Evolutionary conservation across 305 asterid genomes (phyloP), one percentile per base, ranked within the genome.

Genomic region (Ruellia speciosa): DNA sequence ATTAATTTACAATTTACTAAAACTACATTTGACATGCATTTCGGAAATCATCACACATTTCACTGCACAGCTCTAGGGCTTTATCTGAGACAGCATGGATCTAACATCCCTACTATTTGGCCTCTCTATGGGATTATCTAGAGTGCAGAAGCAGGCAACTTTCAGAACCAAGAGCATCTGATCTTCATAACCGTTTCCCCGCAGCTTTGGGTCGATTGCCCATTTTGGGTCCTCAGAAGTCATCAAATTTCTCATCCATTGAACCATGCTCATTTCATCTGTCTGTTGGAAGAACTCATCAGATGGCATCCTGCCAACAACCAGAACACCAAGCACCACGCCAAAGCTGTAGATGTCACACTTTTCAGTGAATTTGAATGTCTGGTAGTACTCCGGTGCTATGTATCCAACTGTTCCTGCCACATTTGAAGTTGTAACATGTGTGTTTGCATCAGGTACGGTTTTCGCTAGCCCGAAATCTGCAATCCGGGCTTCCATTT

Each of bases 331-430:
- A 14, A 88, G 63, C 37, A 88, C 16, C 50, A 88, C 88, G 0
- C 96, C 96, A 9, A 83, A 88, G 76, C 96, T 88, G 65, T 78
- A 88, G 50, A 88, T 73, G 18, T 88, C 96, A 2, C 96, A 85
- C 74, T 83, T 88, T 16, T 83, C 95, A 3, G 95, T 88, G 72
- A 88, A 85, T 75, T 79, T 83, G 35, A 81, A 70, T 2, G 95
- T 88, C 62, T 85, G 95, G 56, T 88, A 75, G 64, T 88, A 88
- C 76, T 88, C 95, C 0, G 93, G 95, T 0, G 95, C 95, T 9
- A 88, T 85, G 61, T 85, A 88, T 12, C 95, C 96, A 31, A 85
- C 73, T 0, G 96, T 88, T 34, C 96, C 95, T 5, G 88, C 95
- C 13, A 88, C 90, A 31, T 88, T 83, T 7, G 96, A 81, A 14